Conservation (phyloP, 768 basidiomycete genomes). For the Suillus alpinus region DNA sequence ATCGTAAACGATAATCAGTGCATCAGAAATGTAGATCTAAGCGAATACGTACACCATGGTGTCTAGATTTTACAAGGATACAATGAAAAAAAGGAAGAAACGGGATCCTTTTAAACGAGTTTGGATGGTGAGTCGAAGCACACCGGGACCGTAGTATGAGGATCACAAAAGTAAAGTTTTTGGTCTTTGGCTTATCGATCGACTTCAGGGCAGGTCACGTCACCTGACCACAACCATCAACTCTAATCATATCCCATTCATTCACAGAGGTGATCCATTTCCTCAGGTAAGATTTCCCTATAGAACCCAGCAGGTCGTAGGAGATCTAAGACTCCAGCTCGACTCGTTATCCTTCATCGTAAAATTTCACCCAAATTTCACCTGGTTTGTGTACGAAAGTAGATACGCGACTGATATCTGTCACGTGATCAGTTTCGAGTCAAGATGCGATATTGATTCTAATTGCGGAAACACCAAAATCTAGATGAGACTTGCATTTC, state of each 20-base stretch:
- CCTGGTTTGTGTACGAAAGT: not conserved
- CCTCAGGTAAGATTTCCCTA: too few relatives aligned
- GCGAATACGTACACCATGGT: conserved; percentile 75
- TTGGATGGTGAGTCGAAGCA: conserved; percentile 19
- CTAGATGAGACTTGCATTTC: conserved; percentile 9
- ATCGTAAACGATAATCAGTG: conserved; percentile 31
- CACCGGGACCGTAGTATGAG: conserved; percentile 24
- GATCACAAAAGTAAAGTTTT: conserved; percentile 14
- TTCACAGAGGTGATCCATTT: too few relatives aligned
- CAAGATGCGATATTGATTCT: conserved; percentile 4
- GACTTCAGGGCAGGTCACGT: conserved; percentile 40
- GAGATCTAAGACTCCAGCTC: too few relatives aligned
- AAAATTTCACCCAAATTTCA: not conserved
- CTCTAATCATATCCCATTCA: too few relatives aligned
- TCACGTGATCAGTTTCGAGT: conserved; percentile 9
- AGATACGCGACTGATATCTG: not conserved
- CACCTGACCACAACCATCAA: not conserved
- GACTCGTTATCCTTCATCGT: not conserved
- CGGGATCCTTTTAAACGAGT: conserved; percentile 13
- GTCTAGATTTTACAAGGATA: conserved; percentile 44
- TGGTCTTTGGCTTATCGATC: conserved; percentile 40
- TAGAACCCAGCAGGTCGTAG: too few relatives aligned
- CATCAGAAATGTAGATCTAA: conserved; percentile 5
- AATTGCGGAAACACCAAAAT: conserved; percentile 6
- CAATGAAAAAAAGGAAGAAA: conserved; percentile 18